Evolutionary conservation across 345 rosid species (phyloP), one percentile per base, ranked within the genome.

Genomic region (Salix koriyanagi): DNA sequence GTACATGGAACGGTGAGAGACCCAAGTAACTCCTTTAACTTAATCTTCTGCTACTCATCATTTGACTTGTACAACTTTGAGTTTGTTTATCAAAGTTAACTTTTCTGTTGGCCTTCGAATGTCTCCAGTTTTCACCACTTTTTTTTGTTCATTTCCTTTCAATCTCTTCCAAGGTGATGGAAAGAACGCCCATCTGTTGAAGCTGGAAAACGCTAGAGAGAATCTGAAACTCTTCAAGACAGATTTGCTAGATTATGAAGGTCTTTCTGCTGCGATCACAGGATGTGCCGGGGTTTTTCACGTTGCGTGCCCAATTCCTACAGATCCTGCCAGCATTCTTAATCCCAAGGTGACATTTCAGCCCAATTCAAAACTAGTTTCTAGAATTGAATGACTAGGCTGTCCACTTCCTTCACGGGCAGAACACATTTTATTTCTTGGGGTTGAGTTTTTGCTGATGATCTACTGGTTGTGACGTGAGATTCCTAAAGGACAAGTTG

Each of bases 151-250:
- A 19, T n/a, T 34, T 36, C 37, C 37, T 36, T 36, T 21, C 14
- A 21, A 37, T 13, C 32, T 37, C 37, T 18, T 15, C 72, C 65
- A 74, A 81, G 87, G 69, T 23, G 70, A 74, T 68, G 72, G 16
- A 39, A 85, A 85, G 78, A 39, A 79, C 44, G 76, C 52, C 12
- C 85, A 85, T 74, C 71, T 82, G 73, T 61, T 44, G 56, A 75
- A 54, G 5, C 70, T 80, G 15, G 81, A 76, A 46, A 83, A 85
- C 13, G 81, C 79, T 52, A n/a, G 79, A 14, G 79, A 67, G 79
- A 83, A 83, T 37, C 76, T 83, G 83, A 75, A 79, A 74, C 81
- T 83, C 46, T 75, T 83, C 80, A 82, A 82, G 85, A 75, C 82
- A 16, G 82, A 82, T 64, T 73, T 85, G 74, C 70, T 85, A 42